phyloP scores from a whole-genome alignment of 1,284 basidiomycete species.

The Ganoderma lucidum region DNA sequence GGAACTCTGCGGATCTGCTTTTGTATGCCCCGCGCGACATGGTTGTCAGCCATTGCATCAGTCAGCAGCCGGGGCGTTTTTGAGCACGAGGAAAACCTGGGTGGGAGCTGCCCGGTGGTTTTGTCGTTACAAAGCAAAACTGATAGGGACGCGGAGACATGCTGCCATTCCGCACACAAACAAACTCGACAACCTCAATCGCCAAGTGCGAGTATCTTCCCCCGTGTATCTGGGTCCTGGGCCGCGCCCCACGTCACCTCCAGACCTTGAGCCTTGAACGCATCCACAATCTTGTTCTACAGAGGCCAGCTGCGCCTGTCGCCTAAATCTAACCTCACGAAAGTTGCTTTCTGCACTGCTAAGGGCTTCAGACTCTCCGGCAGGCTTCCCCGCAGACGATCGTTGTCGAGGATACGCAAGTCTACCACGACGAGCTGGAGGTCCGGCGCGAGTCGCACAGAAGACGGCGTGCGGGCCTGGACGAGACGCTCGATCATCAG shows the following conservation, averaged over 20 bases:
- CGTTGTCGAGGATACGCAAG: neutral
- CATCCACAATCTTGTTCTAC: neutral
- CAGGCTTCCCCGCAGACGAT: neutral
- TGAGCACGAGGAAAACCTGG: neutral
- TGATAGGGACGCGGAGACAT: neutral
- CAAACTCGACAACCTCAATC: neutral
- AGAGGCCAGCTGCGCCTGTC: neutral
- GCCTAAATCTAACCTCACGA: neutral
- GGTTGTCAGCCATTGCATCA: constrained; percentile 5
- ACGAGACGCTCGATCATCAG: neutral
- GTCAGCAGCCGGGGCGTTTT: neutral
- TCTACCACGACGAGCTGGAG: neutral
- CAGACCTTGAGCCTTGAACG: neutral
- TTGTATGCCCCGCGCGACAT: neutral
- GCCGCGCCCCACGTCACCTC: neutral
- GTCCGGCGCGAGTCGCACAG: neutral
- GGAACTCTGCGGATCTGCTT: neutral
- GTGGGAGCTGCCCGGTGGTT: neutral
- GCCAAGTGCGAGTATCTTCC: neutral
- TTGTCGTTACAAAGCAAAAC: neutral
- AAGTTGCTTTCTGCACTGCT: neutral
- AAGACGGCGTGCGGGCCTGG: neutral
- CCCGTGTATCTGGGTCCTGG: neutral
- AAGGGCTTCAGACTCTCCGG: neutral
- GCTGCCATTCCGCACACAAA: neutral